Conservation (phyloP, 2,329 filamentous ascomycete genomes). For the Fusarium chuoi region DNA sequence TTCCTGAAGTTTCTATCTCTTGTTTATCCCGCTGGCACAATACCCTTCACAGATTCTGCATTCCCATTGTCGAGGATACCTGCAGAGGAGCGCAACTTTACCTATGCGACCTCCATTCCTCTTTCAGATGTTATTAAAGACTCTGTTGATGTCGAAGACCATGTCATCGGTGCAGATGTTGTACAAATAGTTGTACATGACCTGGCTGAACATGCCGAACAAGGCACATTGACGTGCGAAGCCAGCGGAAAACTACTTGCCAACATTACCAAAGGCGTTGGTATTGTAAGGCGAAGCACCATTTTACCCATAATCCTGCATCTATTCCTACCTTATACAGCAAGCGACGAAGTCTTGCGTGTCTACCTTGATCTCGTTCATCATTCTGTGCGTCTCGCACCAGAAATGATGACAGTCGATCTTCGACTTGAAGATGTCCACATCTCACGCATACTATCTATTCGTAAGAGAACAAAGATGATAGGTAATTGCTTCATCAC, state of each 20-base stretch:
- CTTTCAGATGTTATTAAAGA: conserved; percentile 65
- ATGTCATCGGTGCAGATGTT: conserved; percentile 74
- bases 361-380: conserved; percentile 66
- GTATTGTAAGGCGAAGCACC: conserved; percentile 70
- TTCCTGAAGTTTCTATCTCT: conserved; percentile 76
- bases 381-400: conserved; percentile 69
- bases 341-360: conserved; percentile 34
- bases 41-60: conserved; percentile 70
- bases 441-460: conserved; percentile 60
- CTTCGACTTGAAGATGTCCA: conserved; percentile 64
- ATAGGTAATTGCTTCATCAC: conserved; percentile 65
- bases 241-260: conserved; percentile 51
- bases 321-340: conserved; percentile 50
- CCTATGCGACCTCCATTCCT: conserved; percentile 72
- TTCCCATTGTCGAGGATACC: conserved; percentile 72
- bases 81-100: conserved; percentile 70
- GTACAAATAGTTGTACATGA: conserved; percentile 67
- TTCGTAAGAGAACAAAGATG: conserved; percentile 67
- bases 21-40: conserved; percentile 63
- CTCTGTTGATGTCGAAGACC: conserved; percentile 68
- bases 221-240: conserved; percentile 26
- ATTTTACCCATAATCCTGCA: conserved; percentile 69
- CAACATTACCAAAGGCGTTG: conserved; percentile 67
- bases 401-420: conserved; percentile 72
- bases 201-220: conserved; percentile 23